These are phyloP conservation scores for Fusarium solani-melongenae DNA, from an alignment of 2,329 filamentous ascomycete genomes.

Conservation along the genomic window DNA sequence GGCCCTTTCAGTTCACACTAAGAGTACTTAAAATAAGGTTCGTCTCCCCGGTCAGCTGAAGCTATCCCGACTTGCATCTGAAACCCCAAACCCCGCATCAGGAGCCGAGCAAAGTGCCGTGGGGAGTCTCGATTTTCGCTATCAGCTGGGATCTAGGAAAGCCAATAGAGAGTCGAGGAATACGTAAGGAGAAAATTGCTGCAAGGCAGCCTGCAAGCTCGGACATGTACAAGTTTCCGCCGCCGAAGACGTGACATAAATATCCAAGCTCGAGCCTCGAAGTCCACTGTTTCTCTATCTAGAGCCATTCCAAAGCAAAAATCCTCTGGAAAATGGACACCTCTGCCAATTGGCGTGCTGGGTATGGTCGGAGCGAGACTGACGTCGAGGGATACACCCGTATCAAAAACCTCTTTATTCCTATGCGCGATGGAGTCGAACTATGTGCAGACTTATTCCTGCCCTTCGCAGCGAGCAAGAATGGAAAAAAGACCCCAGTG, in stretches of 20 bases:
- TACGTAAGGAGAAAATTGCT: neutral
- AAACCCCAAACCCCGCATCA: neutral
- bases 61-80: neutral
- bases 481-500: neutral
- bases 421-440: neutral
- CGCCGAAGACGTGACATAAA: neutral
- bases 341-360: neutral
- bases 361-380: neutral
- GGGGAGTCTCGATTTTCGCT: neutral
- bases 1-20: neutral
- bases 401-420: neutral
- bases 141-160: neutral
- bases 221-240: neutral
- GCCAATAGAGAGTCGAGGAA: neutral
- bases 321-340: neutral
- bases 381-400: neutral
- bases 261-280: neutral
- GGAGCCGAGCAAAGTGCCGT: neutral
- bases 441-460: neutral
- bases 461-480: neutral
- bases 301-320: neutral
- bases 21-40: neutral
- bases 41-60: neutral
- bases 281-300: neutral
- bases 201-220: neutral